Base-by-base conservation (phyloP, 768 basidiomycete species). In the Phallus indusiatus region DNA sequence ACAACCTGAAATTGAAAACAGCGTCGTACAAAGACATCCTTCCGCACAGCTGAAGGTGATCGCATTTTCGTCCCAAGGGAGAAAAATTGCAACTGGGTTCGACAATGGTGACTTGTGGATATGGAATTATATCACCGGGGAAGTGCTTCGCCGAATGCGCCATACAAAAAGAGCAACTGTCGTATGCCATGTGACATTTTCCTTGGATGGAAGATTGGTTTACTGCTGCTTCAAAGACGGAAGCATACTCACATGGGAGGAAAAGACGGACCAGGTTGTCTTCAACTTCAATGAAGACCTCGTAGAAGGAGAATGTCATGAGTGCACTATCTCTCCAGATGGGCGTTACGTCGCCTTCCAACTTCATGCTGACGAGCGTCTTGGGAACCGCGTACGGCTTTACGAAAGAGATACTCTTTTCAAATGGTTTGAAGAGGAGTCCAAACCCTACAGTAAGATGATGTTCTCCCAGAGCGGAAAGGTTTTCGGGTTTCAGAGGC, bases 311-410 rank as follows among this genome's bases (percentile, higher is more conserved):
- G 60, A 61, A 36, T 61, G 24, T 21, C 60, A 14, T 10, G 21
- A 61, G 10, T 42, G 14, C 42, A 57, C 58, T 16, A 35, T 60
- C 58, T 60, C 58, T 10, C 12, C 5, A 4, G 59, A 60, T 34
- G 59, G 60, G 16, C 28, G 22, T n/a, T 47, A 60, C n/a, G 24
- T 60, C 60, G 59, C 50, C 7, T 61, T 36, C 28, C 59, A 57
- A 3, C 60, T 57, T 57, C 20, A 56, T 21, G 56, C 56, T 18
- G 20, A 36, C 21, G 56, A 12, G 20, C 5, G 60, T 12, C 18
- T 22, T 16, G 4, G 28, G 2, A 28, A 28, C 28, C 28, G 28
- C 7, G 28, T 28, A 7, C 28, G 28, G 2, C 14, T 51, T 4
- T 51, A 34, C 21, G 50, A 51, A 3, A 51, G 11, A 12, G 11